Percentiles rank a stretch among this genome's conserved stretches.
Conservation (phyloP, 2,329 filamentous ascomycete species). For the Drechslerella stenobrocha region DNA sequence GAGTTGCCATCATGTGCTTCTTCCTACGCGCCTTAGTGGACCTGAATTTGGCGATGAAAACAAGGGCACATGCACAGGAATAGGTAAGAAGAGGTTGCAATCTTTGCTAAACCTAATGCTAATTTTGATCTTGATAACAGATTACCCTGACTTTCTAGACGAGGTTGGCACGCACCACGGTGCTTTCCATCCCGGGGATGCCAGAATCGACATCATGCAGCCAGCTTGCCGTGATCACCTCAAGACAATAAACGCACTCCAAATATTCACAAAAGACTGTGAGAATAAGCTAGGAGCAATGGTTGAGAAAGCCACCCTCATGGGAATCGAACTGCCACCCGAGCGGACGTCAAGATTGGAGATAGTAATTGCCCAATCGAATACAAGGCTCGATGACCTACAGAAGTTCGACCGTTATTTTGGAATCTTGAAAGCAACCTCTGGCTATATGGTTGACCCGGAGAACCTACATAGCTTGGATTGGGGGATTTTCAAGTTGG, state of each 20-base stretch:
- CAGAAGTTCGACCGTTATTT: background rate
- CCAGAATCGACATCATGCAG: background rate
- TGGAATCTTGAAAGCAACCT: constrained; percentile 6
- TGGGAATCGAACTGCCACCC: too few relatives aligned
- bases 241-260: background rate
- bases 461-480: constrained; percentile 8
- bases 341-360: too few relatives aligned
- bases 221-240: background rate
- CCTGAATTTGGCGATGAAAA: background rate
- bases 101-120: background rate
- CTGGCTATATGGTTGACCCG: constrained; percentile 15
- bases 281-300: too few relatives aligned
- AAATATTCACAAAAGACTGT: too few relatives aligned
- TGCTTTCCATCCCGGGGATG: background rate
- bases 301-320: too few relatives aligned
- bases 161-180: background rate
- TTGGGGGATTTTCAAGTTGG: constrained; percentile 19
- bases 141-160: constrained; percentile 16
- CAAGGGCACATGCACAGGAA: background rate
- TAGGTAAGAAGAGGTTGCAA: background rate
- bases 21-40: background rate
- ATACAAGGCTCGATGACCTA: background rate
- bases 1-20: constrained; percentile 16
- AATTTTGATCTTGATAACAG: constrained; percentile 2
- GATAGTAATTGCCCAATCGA: too few relatives aligned